phyloP scores from a whole-genome alignment of 1,284 basidiomycete species.

The Fomitiporia mediterranea region DNA sequence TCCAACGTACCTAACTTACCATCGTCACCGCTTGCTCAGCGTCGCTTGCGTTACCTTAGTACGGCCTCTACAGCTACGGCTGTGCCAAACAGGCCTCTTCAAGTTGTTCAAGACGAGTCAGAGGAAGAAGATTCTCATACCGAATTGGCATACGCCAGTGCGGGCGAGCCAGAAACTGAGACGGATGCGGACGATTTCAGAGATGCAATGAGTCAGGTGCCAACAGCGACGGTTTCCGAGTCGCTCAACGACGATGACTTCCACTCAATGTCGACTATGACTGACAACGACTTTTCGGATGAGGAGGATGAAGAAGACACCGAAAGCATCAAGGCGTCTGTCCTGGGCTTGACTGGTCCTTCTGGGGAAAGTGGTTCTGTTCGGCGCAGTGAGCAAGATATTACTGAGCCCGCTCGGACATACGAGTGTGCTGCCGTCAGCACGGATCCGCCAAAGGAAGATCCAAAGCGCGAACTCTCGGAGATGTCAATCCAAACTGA shows the following conservation, averaged over 20 bases:
- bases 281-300: slow-evolving; percentile 56
- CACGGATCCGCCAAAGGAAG: slow-evolving; percentile 29
- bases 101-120: slow-evolving; percentile 32
- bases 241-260: slow-evolving; percentile 58
- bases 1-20: slow-evolving; percentile 42
- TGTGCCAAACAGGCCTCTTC: slow-evolving; percentile 25
- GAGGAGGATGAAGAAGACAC: slow-evolving; percentile 51
- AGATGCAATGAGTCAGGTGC: slow-evolving; percentile 72
- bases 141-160: slow-evolving; percentile 52
- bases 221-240: slow-evolving; percentile 50
- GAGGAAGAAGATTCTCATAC: slow-evolving; percentile 36
- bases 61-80: slow-evolving; percentile 46
- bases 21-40: slow-evolving; percentile 29
- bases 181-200: slow-evolving; percentile 76
- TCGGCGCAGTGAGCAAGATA: neutral
- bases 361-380: slow-evolving; percentile 25
- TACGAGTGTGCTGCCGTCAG: slow-evolving; percentile 40
- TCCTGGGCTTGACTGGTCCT: slow-evolving; percentile 29
- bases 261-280: slow-evolving; percentile 69
- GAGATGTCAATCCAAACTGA: slow-evolving; percentile 80
- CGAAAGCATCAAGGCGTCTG: slow-evolving; percentile 62
- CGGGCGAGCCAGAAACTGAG: slow-evolving; percentile 58
- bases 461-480: slow-evolving; percentile 55
- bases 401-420: slow-evolving; percentile 18
- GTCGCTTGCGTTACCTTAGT: slow-evolving; percentile 33